phyloP scores from a whole-genome alignment of 441 rosid genomes.

The Jatropha multifida region DNA sequence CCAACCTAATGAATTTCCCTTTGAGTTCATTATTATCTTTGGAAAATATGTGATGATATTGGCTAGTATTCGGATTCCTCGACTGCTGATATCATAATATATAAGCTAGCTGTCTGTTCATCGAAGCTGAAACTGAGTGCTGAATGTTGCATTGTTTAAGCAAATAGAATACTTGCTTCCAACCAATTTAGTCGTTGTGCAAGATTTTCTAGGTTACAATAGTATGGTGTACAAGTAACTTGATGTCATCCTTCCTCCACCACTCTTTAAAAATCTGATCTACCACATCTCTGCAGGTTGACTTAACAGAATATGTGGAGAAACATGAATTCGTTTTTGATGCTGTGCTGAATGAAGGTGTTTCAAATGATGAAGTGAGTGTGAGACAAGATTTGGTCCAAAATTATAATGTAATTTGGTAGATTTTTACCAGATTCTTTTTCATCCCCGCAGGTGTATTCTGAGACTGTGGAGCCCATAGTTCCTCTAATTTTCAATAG shows the following conservation, averaged over 20 bases:
- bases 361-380: conserved; percentile 79
- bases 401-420: conserved; percentile 1
- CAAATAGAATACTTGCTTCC: neutral
- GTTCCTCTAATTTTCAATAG: conserved; percentile 81
- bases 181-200: neutral
- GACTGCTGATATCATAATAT: neutral
- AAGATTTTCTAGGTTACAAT: neutral
- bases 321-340: conserved; percentile 88
- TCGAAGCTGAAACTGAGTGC: neutral
- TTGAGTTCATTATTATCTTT: neutral
- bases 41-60: neutral
- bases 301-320: conserved; percentile 83
- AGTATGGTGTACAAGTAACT: neutral
- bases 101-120: neutral
- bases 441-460: conserved; percentile 56
- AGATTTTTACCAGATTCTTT: conserved; percentile 14
- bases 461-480: conserved; percentile 84
- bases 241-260: neutral
- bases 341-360: conserved; percentile 78
- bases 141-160: neutral
- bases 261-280: neutral
- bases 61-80: neutral
- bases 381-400: conserved; percentile 5
- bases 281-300: conserved; percentile 54
- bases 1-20: neutral